Conservation (phyloP, 768 basidiomycete genomes). For the Kwoniella bestiolae region DNA sequence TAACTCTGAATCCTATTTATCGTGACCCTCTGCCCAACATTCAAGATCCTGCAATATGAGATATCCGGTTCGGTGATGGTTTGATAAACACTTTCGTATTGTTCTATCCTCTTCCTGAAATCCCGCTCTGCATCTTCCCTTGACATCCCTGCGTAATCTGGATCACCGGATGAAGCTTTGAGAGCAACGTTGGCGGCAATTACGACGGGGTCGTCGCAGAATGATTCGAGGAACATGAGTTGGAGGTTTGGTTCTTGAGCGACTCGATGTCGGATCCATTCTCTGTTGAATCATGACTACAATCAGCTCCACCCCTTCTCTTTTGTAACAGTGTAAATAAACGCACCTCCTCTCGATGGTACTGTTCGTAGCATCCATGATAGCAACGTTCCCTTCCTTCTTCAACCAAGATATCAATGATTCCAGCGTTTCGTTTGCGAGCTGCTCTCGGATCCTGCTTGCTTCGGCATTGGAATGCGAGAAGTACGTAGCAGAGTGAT, state of each 20-base stretch:
- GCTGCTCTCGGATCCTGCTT: slow-evolving; percentile 72
- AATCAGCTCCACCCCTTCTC: not conserved
- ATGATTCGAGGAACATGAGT: slow-evolving; percentile 90
- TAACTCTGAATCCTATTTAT: slow-evolving; percentile 86
- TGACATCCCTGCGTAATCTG: slow-evolving; percentile 90
- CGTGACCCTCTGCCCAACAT: slow-evolving; percentile 88
- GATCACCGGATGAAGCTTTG: slow-evolving; percentile 95
- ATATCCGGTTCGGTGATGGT: slow-evolving; percentile 89
- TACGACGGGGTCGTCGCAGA: slow-evolving; percentile 89
- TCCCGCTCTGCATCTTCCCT: slow-evolving; percentile 83
- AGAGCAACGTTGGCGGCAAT: slow-evolving; percentile 95
- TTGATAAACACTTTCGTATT: slow-evolving; percentile 95
- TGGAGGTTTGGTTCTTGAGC: slow-evolving; percentile 82
- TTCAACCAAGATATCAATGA: slow-evolving; percentile 94
- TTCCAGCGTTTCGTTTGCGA: slow-evolving; percentile 90
- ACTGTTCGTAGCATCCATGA: slow-evolving; percentile 98
- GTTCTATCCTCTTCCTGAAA: slow-evolving; percentile 85
- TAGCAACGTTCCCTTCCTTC: slow-evolving; percentile 88
- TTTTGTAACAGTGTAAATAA: not conserved
- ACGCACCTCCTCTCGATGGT: slow-evolving; percentile 72
- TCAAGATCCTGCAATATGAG: slow-evolving; percentile 86
- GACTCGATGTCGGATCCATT: slow-evolving; percentile 81
- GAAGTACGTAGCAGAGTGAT: slow-evolving; percentile 90
- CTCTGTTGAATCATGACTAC: slow-evolving; percentile 60
- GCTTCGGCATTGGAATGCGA: slow-evolving; percentile 81